Percentiles rank a stretch among this genome's conserved stretches.
phyloP scores from a whole-genome alignment of 352 stramenopile genomes.

The Aphanomyces invadans region DNA sequence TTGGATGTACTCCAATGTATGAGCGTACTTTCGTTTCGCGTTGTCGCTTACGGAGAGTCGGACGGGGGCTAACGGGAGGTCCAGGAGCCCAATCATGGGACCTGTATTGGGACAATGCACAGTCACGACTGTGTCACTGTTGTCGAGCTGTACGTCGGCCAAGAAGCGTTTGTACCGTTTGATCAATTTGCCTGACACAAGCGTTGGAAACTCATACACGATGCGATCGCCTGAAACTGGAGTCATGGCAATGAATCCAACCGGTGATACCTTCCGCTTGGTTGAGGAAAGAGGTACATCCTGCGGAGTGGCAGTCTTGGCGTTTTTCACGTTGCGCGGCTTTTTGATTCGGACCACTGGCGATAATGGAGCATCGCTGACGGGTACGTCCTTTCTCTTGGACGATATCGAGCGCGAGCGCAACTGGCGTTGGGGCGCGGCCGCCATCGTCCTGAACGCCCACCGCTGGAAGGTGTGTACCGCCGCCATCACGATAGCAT shows the following conservation, averaged over 20 bases:
- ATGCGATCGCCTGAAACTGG: conserved; percentile 24
- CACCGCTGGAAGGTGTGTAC: not conserved
- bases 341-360: not conserved
- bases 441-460: not conserved
- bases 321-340: not conserved
- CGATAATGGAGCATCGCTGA: not conserved
- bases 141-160: conserved; percentile 58
- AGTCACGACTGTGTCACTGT: conserved; percentile 39
- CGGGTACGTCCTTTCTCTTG: too few species aligned
- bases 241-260: conserved; percentile 4
- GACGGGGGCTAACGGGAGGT: conserved; percentile 51
- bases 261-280: not conserved
- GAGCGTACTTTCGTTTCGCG: conserved; percentile 72
- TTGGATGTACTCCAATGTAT: conserved; percentile 80
- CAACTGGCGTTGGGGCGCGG: not conserved
- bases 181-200: conserved; percentile 49
- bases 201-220: conserved; percentile 43
- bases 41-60: conserved; percentile 71
- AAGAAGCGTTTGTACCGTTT: conserved; percentile 80
- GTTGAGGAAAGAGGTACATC: too few species aligned
- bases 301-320: not conserved
- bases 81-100: conserved; percentile 70
- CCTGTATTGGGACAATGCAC: conserved; percentile 80
- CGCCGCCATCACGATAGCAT: not conserved
- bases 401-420: not conserved